Base-by-base conservation (phyloP, 345 rosid species). In the Eucalyptus dawsonii region DNA sequence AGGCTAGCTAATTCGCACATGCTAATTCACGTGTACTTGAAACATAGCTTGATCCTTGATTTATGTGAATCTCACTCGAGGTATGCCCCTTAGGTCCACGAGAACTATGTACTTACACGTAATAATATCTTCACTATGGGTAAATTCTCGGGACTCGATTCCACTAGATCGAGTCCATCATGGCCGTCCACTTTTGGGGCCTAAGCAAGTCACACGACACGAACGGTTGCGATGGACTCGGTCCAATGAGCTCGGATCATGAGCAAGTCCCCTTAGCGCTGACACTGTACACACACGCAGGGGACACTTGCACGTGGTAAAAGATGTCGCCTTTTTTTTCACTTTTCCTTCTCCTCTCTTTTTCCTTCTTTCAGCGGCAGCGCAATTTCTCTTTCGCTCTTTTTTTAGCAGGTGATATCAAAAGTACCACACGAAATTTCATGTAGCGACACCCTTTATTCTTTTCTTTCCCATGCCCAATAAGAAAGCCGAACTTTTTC, bases 141-240 rank as follows among this genome's bases (percentile, higher is more conserved):
- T 72, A 17, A 72, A 9, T 34, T 34, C 2, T 34, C 1, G 2
- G 14, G 81, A 17, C 25, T 72, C 0, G 13, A 34, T 72, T 34
- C 8, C 7, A 17, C 10, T 10, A 2, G 24, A 17, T 76, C 1
- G 3, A 76, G 83, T 40, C 29, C 27, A 76, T 76, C 27, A 9
- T 22, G 4, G 14, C 27, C 15, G 2, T 21, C 25, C 27, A 19
- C 14, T 17, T 19, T 0, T 3, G 0, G 3, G 4, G 44, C 4
- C 24, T 9, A 6, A 72, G 16, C 1, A 13, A 17, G 27, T 13
- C 15, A 1, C 83, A 24, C 47, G 47, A 37, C 2, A 11, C 1
- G 8, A 44, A 6, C 5, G 85, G 15, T 1, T 14, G 5, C 0
- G 16, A 76, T 40, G 27, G 9, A 11, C 85, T 11, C 9, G 47